Base-by-base conservation (phyloP, 1,284 basidiomycete genomes). In the Ustilago vetiveriae region DNA sequence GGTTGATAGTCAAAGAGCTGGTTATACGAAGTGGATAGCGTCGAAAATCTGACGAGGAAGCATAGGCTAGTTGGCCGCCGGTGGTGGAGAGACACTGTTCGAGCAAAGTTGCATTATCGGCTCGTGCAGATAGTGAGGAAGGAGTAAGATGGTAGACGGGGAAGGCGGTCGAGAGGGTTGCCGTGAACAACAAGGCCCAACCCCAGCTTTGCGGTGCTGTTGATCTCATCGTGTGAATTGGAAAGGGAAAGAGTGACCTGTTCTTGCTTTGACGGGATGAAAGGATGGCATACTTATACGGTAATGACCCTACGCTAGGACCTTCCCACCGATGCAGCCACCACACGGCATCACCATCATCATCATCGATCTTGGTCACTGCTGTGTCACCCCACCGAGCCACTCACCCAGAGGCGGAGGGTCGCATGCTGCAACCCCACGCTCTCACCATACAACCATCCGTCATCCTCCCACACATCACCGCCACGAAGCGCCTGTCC, bases 1-100 rank as follows among this genome's bases (percentile, higher is more conserved):
- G 87, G 70, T 27, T 60, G 44, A 52, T 67, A 66, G 35, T 46
- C 26, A 40, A 59, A 68, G 26, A 62, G 16, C 6, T 69, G 43
- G 30, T 74, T 73, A 42, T 75, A 68, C 3, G 60, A 48, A 5
- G 52, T 27, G 8, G 57, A 40, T 6, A 65, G 48, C 14, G 17
- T 14, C 6, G 45, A 2, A 58, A 64, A 30, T 35, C 11, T 16
- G 47, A 35, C 16, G 44, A 40, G 22, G 44, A 24, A 4, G 32
- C 14, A 44, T 69, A 69, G 4, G 55, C 39, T 9, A 50, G 39
- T 2, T 54, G 19, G 29, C 53, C 65, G 26, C 47, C 56, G 23
- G 32, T 56, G 27, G 16, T 19, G 23, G 43, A 32, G 30, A 70
- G 56, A 23, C 67, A 70, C 14, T 36, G n/a, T 26, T 56, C 29